Evolutionary conservation across 345 rosid species (phyloP), one percentile per base, ranked within the genome.

Genomic region (Acer yangbiense): DNA sequence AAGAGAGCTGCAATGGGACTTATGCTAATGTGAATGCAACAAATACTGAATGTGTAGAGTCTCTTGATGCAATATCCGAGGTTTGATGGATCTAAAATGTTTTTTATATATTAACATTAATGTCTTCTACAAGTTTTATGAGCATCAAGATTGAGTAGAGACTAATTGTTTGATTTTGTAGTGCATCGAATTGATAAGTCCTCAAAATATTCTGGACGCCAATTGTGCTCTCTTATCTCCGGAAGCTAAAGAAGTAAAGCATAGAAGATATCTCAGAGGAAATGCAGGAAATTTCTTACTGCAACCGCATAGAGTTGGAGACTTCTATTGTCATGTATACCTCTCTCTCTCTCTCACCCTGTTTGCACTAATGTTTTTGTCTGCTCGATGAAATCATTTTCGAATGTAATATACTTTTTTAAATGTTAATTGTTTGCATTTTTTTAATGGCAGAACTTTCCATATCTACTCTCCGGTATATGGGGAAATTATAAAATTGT

Each of bases 401-500:
- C 18, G 32, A 57, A 7, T 60, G 9, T 60, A 9, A 60, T 7
- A 60, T 2, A 23, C 27, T 6, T 5, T 41, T 6, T 41, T 6
- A 41, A 41, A 41, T 4, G 32, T 41, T 41, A 41, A 41, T 5
- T 6, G 7, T 6, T 60, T 60, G 17, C 29, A 41, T 41, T 58
- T 3, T 50, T 61, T n/a, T 71, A 2, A 16, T 25, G 29, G 10
- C 78, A 77, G 80, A 58, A 63, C 68, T 18, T 77, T 16, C 20
- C 64, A 4, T 83, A 80, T 65, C 54, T 74, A 17, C 65, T 81
- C 21, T 52, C 65, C 17, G 32, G 35, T 7, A 16, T 58, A 35
- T 83, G 86, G 86, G 72, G 72, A n/a, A 85, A 85, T 57, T 80
- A 81, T 76, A 41, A 63, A 46, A 44, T 21, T n/a, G 86, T 85